Conservation (phyloP, 495 filamentous ascomycete species). For the Lophiostoma macrostomum region DNA sequence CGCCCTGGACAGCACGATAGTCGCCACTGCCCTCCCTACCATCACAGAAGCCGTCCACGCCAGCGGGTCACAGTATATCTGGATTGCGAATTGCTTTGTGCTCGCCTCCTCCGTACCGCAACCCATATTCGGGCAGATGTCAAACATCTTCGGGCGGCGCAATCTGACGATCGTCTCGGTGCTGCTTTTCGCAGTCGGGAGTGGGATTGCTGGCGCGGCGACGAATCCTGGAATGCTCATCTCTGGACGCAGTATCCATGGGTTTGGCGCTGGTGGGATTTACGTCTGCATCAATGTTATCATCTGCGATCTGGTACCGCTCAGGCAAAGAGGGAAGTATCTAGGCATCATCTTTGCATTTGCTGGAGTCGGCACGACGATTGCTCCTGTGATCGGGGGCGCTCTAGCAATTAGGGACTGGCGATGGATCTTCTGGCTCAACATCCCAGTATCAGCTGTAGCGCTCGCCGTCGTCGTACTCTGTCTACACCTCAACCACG, state of each 20-base stretch:
- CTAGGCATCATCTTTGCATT: no score
- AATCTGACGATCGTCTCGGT: constrained; percentile 9
- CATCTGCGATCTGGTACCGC: no score
- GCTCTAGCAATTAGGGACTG: no score
- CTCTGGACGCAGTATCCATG: constrained; percentile 23
- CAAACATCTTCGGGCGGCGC: constrained; percentile 27
- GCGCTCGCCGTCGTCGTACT: no score
- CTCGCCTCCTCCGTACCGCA: constrained; percentile 33
- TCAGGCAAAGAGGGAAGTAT: no score
- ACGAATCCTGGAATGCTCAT: constrained; percentile 18
- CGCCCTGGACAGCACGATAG: constrained; percentile 45
- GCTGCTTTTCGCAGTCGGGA: constrained; percentile 23
- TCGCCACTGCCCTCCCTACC: constrained; percentile 44
- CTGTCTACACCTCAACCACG: no score
- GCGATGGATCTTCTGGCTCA: no score
- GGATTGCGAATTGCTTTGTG: constrained; percentile 45
- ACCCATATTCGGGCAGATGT: constrained; percentile 20
- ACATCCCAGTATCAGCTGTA: no score
- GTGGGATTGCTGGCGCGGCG: constrained; percentile 16
- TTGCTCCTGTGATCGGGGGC: no score
- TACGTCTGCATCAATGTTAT: no score
- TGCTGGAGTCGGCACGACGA: no score
- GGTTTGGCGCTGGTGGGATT: no score
- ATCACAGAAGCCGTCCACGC: constrained; percentile 40
- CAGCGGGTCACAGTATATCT: constrained; percentile 43